These are phyloP conservation scores for Nevesoporus exiguus DNA, from an alignment of 768 basidiomycete genomes.

Conservation along the genomic window DNA sequence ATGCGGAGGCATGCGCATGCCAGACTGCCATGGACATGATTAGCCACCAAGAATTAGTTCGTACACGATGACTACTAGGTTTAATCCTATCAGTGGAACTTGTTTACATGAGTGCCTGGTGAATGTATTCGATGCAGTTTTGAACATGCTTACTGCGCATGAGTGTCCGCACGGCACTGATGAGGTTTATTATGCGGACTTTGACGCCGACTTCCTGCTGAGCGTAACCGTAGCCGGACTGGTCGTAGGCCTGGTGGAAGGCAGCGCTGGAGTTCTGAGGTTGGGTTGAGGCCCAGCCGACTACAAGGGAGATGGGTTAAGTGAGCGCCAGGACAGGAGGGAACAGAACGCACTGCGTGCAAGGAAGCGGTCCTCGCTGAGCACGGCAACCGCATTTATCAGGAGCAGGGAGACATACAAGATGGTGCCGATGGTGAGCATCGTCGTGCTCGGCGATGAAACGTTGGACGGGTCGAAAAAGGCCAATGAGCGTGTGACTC, in stretches of 20 bases:
- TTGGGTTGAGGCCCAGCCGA: constrained; percentile 83
- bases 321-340: constrained; percentile 3
- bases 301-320: constrained; percentile 40
- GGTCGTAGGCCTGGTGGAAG: constrained; percentile 69
- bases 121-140: constrained; percentile 9
- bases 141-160: constrained; percentile 82
- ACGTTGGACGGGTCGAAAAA: too few relatives aligned
- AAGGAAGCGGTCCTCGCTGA: constrained; percentile 96
- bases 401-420: constrained; percentile 85
- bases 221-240: constrained; percentile 52
- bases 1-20: constrained; percentile 15
- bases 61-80: constrained; percentile 83
- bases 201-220: constrained; percentile 71
- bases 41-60: constrained; percentile 68
- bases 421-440: constrained; percentile 66
- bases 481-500: constrained; percentile 15
- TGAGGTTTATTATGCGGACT: constrained; percentile 84
- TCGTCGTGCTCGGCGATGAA: constrained; percentile 28
- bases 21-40: constrained; percentile 21
- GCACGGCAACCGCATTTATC: constrained; percentile 91
- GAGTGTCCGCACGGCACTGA: constrained; percentile 91
- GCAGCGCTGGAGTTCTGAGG: constrained; percentile 52
- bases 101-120: constrained; percentile 20
- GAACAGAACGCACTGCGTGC: constrained; percentile 66
- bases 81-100: constrained; percentile 92